Percentiles rank a stretch among this genome's conserved stretches.
phyloP scores from a whole-genome alignment of 2,329 filamentous ascomycete genomes.

The Teratosphaeria nubilosa region DNA sequence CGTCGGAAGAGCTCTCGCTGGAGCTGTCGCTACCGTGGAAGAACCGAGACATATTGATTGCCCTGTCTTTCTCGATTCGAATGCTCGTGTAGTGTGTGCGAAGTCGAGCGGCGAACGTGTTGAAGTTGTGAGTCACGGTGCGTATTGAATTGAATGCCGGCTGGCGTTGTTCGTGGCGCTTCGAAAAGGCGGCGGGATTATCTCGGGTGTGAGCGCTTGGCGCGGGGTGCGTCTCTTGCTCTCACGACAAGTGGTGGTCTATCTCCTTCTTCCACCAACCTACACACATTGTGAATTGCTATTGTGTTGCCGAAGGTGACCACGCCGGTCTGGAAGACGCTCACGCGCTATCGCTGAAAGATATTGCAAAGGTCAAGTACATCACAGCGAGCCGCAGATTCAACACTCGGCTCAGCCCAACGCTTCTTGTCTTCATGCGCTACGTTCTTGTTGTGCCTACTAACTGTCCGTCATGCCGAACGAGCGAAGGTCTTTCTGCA shows the following conservation, averaged over 20 bases:
- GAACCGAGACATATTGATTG: constrained; percentile 78
- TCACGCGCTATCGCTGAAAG: background rate
- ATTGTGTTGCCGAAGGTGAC: background rate
- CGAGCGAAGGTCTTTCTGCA: background rate
- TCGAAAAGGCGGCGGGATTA: background rate
- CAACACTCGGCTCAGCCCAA: background rate
- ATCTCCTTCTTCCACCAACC: background rate
- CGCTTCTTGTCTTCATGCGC: background rate
- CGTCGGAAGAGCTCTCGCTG: constrained; percentile 84
- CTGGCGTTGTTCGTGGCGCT: background rate
- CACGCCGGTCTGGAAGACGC: background rate
- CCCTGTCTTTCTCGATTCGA: background rate
- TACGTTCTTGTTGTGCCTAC: background rate
- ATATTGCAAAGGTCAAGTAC: background rate
- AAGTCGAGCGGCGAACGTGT: background rate
- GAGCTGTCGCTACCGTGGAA: constrained; percentile 95
- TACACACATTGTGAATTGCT: background rate
- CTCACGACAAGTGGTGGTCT: background rate
- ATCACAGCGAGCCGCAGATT: background rate
- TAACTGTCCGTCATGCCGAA: background rate
- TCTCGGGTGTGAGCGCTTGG: background rate
- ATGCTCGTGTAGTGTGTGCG: background rate
- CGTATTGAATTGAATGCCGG: background rate
- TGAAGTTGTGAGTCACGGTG: background rate
- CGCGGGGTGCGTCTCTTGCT: background rate